These are phyloP conservation scores for Inosperma sp. DNA, from an alignment of 768 basidiomycete species.

Conservation along the genomic window DNA sequence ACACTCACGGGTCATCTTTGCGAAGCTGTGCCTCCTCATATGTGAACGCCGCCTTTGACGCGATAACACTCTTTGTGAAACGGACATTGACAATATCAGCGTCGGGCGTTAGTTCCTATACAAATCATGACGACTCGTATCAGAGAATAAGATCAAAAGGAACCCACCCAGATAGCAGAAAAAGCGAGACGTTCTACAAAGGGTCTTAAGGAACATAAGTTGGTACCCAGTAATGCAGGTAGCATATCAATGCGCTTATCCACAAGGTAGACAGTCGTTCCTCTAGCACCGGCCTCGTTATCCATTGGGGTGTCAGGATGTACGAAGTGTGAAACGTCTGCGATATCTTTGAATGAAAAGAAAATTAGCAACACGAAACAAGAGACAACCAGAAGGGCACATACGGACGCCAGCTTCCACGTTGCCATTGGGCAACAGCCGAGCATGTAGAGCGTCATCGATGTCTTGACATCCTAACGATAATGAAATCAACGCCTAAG, in stretches of 20 bases:
- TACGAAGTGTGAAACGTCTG: slow-evolving; percentile 97
- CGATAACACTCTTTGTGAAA: slow-evolving; percentile 95
- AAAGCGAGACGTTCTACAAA: slow-evolving; percentile 94
- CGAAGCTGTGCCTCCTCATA: slow-evolving; percentile 94
- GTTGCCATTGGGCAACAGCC: slow-evolving; percentile 82
- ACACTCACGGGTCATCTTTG: slow-evolving; percentile 82
- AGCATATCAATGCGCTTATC: slow-evolving; percentile 99
- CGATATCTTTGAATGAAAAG: slow-evolving; percentile 67
- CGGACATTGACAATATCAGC: slow-evolving; percentile 87
- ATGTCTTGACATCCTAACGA: slow-evolving; percentile 89
- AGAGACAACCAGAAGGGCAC: slow-evolving; percentile 35
- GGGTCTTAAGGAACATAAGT: slow-evolving; percentile 88
- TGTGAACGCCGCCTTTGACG: slow-evolving; percentile 93
- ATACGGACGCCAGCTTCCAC: slow-evolving; percentile 97
- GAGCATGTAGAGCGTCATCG: slow-evolving; percentile 94
- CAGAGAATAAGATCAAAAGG: no score
- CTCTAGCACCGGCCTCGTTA: slow-evolving; percentile 88
- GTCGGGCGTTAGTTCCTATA: slow-evolving; percentile 81
- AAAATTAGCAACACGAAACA: not conserved
- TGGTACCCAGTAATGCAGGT: slow-evolving; percentile 88
- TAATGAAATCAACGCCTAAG: not conserved
- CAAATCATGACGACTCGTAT: no score
- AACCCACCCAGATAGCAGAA: slow-evolving; percentile 85
- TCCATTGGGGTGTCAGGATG: slow-evolving; percentile 94
- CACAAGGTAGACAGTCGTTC: slow-evolving; percentile 96